A percentile compares a stretch with the other conserved stretches of the same genome.
These are phyloP conservation scores for Acer campestre DNA, from an alignment of 345 rosid species.

Conservation along the genomic window DNA sequence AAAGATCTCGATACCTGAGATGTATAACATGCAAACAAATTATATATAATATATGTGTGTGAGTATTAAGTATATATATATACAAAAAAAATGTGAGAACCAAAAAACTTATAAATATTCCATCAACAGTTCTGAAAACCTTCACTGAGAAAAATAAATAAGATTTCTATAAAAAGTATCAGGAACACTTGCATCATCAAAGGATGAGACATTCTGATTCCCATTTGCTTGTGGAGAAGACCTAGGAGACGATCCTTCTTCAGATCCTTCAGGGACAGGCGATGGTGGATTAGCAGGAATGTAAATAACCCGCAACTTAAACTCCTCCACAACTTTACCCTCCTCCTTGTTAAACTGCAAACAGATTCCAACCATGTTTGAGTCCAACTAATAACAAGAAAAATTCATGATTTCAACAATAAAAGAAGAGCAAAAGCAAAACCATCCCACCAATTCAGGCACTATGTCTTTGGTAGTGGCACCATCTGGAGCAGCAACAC, in stretches of 20 bases:
- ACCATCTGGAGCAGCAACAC: conserved; percentile 62
- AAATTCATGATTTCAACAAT: neutral
- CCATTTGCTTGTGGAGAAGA: conserved; percentile 57
- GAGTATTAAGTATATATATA: too few relatives aligned
- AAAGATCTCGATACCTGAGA: conserved; percentile 62
- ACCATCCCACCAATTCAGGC: conserved; percentile 59
- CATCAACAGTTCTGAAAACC: conserved; percentile 1
- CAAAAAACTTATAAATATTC: conserved; percentile 4
- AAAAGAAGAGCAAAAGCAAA: neutral
- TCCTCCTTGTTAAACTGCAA: conserved; percentile 71
- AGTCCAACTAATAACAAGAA: neutral
- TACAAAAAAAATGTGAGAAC: neutral
- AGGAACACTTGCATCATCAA: conserved; percentile 49
- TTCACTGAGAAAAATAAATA: neutral
- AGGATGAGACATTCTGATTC: conserved; percentile 36
- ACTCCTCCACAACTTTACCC: conserved; percentile 65
- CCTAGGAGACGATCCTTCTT: conserved; percentile 79
- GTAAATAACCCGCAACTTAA: conserved; percentile 73
- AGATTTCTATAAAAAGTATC: conserved; percentile 5
- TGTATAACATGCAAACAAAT: neutral
- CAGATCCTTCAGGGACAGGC: conserved; percentile 90
- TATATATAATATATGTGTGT: too few relatives aligned
- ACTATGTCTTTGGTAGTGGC: conserved; percentile 54
- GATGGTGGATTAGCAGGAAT: conserved; percentile 87
- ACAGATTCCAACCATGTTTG: neutral